phyloP scores from a whole-genome alignment of 78 protist species.

The Bodo saltans region DNA sequence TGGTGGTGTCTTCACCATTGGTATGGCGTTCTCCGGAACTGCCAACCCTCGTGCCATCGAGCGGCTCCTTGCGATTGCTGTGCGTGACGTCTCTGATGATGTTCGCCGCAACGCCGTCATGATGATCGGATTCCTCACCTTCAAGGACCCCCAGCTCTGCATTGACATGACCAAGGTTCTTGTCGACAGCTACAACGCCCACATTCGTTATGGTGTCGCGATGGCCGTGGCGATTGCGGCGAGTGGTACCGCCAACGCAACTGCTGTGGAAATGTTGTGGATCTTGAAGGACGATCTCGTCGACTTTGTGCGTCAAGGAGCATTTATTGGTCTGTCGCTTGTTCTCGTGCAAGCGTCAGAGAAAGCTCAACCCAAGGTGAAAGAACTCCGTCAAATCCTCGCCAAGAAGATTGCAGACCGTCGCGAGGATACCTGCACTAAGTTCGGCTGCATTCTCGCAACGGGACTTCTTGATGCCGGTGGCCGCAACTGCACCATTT shows the following conservation, averaged over 20 bases:
- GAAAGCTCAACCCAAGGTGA: conserved; percentile 37
- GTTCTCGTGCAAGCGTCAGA: conserved; percentile 81
- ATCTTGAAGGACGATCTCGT: conserved; percentile 72
- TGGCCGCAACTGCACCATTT: conserved; percentile 89
- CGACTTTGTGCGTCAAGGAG: conserved; percentile 91
- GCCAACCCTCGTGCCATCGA: conserved; percentile 79
- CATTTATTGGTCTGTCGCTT: conserved; percentile 87
- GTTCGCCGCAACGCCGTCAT: conserved; percentile 97
- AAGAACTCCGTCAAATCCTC: conserved; percentile 39
- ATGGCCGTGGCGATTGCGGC: conserved; percentile 95
- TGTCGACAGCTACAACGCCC: conserved; percentile 92
- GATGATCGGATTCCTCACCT: conserved; percentile 86
- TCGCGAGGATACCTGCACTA: conserved; percentile 82
- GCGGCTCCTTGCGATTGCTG: conserved; percentile 91
- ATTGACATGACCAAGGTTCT: conserved; percentile 75
- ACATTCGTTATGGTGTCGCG: conserved; percentile 95
- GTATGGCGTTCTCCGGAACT: conserved; percentile 92
- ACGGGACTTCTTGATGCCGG: conserved; percentile 96
- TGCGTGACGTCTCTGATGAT: conserved; percentile 91
- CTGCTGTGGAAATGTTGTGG: conserved; percentile 73
- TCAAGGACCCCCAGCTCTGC: conserved; percentile 75
- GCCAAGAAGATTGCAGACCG: conserved; percentile 57
- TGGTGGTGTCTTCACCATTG: conserved; percentile 88
- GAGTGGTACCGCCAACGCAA: conserved; percentile 88
- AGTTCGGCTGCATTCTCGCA: conserved; percentile 95